A percentile compares a stretch with the other conserved stretches of the same genome.
These are phyloP conservation scores for Arthrobotrys sinensis DNA, from an alignment of 2,329 filamentous ascomycete genomes.

Conservation along the genomic window DNA sequence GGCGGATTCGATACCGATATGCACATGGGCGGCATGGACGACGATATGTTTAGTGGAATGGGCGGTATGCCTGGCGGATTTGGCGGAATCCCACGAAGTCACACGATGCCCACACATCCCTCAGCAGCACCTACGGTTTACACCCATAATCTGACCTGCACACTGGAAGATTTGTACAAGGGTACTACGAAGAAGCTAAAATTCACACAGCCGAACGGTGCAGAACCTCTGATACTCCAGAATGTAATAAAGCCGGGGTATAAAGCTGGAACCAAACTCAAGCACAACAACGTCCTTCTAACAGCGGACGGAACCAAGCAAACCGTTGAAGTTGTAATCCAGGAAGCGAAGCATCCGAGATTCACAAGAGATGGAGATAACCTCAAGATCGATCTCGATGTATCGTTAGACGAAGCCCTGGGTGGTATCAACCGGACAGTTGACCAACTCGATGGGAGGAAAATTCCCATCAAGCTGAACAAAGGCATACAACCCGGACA, in stretches of 20 bases:
- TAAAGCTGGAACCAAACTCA: conserved; percentile 92
- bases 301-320: conserved; percentile 93
- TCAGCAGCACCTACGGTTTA: conserved; percentile 67
- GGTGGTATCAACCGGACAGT: conserved; percentile 91
- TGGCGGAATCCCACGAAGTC: conserved; percentile 47
- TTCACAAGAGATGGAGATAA: conserved; percentile 98
- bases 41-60: conserved; percentile 52
- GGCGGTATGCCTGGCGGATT: conserved; percentile 49
- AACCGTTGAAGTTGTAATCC: conserved; percentile 98
- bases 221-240: conserved; percentile 97
- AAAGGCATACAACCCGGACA: conserved; percentile 58
- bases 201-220: conserved; percentile 95
- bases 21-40: conserved; percentile 60
- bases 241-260: conserved; percentile 97
- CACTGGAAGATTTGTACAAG: conserved; percentile 95
- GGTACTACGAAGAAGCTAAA: conserved; percentile 83
- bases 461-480: conserved; percentile 49
- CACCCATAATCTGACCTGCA: conserved; percentile 98
- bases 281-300: conserved; percentile 96
- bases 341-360: conserved; percentile 94
- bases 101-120: conserved; percentile 45
- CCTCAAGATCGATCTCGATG: conserved; percentile 92
- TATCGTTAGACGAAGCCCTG: conserved; percentile 93
- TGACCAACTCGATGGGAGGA: conserved; percentile 87
- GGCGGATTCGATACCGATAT: conserved; percentile 43